A percentile compares a stretch with the other conserved stretches of the same genome.
These are phyloP conservation scores for Hortaea werneckii DNA, from an alignment of 2,329 filamentous ascomycete genomes.

Conservation along the genomic window DNA sequence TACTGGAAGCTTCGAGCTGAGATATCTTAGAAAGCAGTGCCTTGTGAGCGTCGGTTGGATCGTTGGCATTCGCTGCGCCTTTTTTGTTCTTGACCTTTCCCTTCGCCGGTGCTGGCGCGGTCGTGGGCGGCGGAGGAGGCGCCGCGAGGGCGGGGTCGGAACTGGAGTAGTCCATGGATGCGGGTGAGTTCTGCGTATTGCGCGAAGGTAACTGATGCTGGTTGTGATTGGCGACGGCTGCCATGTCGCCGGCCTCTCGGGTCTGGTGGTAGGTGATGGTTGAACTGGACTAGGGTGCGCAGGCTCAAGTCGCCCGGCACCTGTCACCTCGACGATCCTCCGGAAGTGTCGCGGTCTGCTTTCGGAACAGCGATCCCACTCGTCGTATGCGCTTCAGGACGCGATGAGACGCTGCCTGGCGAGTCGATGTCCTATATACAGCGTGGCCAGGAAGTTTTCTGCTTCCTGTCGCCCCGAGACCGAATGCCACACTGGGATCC, in stretches of 20 bases:
- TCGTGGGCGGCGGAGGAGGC: constrained; percentile 31
- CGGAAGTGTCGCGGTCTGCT: no score
- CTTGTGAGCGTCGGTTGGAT: constrained; percentile 83
- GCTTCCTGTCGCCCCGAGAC: no score
- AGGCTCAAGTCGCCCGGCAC: not conserved
- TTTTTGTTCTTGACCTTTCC: constrained; percentile 48
- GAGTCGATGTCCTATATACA: no score
- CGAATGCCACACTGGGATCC: no score
- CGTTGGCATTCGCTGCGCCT: constrained; percentile 47
- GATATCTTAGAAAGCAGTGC: constrained; percentile 87
- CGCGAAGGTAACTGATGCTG: constrained; percentile 17
- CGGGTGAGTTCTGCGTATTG: constrained; percentile 20
- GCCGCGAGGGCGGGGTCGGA: constrained; percentile 22
- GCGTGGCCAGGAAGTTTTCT: no score
- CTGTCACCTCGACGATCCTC: not conserved
- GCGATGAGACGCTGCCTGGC: no score
- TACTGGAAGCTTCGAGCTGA: constrained; percentile 86
- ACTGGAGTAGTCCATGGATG: constrained; percentile 20
- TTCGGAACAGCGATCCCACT: no score
- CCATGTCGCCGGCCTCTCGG: constrained; percentile 17
- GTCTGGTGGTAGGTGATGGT: not conserved
- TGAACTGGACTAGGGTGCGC: not conserved
- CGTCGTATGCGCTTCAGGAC: no score
- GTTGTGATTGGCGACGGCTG: constrained; percentile 20
- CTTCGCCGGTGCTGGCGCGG: constrained; percentile 56